Conservation (phyloP, 2,329 filamentous ascomycete genomes). For the Nothophaeocryptopus gaeumannii region DNA sequence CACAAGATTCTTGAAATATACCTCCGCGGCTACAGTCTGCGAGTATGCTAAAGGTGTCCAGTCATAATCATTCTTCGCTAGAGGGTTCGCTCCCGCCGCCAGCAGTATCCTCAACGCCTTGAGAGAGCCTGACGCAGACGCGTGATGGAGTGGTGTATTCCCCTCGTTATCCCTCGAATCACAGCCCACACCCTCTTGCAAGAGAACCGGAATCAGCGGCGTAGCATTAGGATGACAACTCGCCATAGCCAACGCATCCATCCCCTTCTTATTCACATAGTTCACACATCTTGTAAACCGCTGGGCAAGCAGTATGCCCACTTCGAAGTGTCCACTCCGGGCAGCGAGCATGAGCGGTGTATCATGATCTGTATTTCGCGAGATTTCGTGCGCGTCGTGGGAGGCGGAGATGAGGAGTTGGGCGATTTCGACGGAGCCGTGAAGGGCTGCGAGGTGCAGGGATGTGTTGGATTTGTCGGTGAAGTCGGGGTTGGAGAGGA, state of each 20-base stretch:
- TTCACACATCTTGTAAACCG: conserved; percentile 62
- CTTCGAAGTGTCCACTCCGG: conserved; percentile 65
- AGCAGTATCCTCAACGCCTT: conserved; percentile 74
- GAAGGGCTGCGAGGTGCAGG: conserved; percentile 73
- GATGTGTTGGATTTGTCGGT: conserved; percentile 76
- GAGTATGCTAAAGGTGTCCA: conserved; percentile 85
- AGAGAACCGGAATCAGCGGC: conserved; percentile 44
- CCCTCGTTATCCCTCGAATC: conserved; percentile 60
- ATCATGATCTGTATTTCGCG: conserved; percentile 74
- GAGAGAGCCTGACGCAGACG: conserved; percentile 75
- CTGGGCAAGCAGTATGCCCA: conserved; percentile 69
- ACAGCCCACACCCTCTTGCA: conserved; percentile 34
- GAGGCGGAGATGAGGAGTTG: conserved; percentile 66
- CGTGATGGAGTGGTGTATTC: conserved; percentile 87
- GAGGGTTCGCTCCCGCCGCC: conserved; percentile 72
- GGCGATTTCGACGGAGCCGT: conserved; percentile 68
- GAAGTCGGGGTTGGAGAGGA: conserved; percentile 77
- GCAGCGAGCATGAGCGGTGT: conserved; percentile 81
- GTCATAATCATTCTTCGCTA: conserved; percentile 69
- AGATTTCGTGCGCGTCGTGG: conserved; percentile 71
- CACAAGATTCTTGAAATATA: conserved; percentile 76
- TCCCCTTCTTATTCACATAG: conserved; percentile 63
- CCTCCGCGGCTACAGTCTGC: conserved; percentile 76
- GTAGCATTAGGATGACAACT: conserved; percentile 35
- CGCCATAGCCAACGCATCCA: conserved; percentile 59